These are phyloP conservation scores for Halophytophthora batemanensis DNA, from an alignment of 352 stramenopile genomes.

Conservation along the genomic window DNA sequence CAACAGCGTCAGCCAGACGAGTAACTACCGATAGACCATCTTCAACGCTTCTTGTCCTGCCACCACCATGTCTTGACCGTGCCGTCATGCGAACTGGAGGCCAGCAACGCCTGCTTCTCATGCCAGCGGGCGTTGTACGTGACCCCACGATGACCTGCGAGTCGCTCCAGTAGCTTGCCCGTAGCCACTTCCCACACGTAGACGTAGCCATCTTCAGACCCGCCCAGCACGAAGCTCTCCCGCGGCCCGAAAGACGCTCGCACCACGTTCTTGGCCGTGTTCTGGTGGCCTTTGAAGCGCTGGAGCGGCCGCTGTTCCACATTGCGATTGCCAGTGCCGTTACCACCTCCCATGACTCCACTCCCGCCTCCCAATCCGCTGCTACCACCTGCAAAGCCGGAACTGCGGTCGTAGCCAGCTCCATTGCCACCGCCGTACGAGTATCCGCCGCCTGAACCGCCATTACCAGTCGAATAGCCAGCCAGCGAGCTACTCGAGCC, in stretches of 20 bases:
- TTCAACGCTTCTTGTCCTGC: conserved; percentile 52
- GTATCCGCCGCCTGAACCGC: conserved; percentile 2
- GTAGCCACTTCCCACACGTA: conserved; percentile 89
- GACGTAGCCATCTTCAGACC: conserved; percentile 81
- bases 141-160: conserved; percentile 70
- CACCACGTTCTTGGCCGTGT: conserved; percentile 88
- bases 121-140: conserved; percentile 88
- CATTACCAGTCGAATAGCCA: neutral
- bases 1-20: no score
- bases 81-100: conserved; percentile 82
- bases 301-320: conserved; percentile 70
- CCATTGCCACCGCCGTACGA: conserved; percentile 1
- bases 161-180: conserved; percentile 79
- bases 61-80: conserved; percentile 91
- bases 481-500: neutral
- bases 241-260: conserved; percentile 80
- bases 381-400: neutral
- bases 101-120: conserved; percentile 81
- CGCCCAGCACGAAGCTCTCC: conserved; percentile 83
- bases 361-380: neutral
- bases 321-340: conserved; percentile 19
- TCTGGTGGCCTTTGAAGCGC: conserved; percentile 89
- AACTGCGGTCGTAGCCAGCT: neutral
- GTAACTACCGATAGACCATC: no score
- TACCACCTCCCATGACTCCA: conserved; percentile 1